Conservation (phyloP, 495 filamentous ascomycete species). For the Letharia lupina region DNA sequence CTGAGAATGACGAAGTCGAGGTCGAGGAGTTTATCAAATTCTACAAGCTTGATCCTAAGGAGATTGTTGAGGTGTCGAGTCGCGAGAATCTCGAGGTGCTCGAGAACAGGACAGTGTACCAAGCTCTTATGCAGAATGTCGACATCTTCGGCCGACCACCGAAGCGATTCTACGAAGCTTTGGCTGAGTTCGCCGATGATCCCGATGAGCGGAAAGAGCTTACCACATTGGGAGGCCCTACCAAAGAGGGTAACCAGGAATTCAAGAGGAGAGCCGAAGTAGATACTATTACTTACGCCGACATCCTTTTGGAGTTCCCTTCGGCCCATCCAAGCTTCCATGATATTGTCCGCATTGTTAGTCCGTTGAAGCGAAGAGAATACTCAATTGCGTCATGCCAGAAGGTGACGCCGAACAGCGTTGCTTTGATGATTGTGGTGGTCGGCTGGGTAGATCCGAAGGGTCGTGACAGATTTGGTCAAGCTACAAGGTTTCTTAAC, state of each 20-base stretch:
- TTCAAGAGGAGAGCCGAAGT: constrained; percentile 93
- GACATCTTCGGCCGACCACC: constrained; percentile 96
- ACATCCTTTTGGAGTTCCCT: constrained; percentile 77
- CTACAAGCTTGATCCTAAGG: constrained; percentile 74
- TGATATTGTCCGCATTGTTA: constrained; percentile 82
- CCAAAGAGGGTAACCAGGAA: constrained; percentile 67
- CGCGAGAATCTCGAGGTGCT: constrained; percentile 68
- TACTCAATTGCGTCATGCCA: constrained; percentile 97
- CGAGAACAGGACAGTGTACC: constrained; percentile 89
- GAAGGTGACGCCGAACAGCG: constrained; percentile 75
- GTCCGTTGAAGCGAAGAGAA: constrained; percentile 88
- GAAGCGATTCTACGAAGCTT: constrained; percentile 91
- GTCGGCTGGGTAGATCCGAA: constrained; percentile 85
- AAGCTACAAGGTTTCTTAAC: constrained; percentile 83
- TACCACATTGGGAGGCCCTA: constrained; percentile 60
- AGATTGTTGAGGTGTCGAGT: constrained; percentile 82
- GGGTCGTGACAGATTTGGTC: constrained; percentile 84
- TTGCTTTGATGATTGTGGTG: constrained; percentile 96
- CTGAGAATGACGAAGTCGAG: constrained; percentile 75
- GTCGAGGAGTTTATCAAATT: constrained; percentile 79
- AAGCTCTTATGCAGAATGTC: constrained; percentile 84
- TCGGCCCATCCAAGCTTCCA: constrained; percentile 86
- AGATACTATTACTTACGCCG: constrained; percentile 86
- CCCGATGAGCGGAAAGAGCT: constrained; percentile 75
- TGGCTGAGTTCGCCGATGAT: constrained; percentile 79